These are phyloP conservation scores for Lolium rigidum DNA, from an alignment of 176 grass and related monocot species.

Conservation along the genomic window DNA sequence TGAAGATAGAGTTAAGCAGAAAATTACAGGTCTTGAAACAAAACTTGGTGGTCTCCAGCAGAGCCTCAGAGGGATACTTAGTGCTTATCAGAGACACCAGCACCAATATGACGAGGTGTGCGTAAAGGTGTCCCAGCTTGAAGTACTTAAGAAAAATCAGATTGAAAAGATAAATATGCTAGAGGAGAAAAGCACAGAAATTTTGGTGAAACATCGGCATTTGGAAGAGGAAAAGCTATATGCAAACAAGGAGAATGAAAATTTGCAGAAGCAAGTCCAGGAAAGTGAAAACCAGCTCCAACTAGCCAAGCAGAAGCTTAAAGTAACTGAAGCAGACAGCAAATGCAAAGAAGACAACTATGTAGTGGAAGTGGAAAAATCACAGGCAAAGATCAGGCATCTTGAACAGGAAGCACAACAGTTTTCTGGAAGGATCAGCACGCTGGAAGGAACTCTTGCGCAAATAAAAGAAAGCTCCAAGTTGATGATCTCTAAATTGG, in stretches of 20 bases:
- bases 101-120: conserved; percentile 51
- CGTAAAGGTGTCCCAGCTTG: conserved; percentile 44
- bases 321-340: conserved; percentile 62
- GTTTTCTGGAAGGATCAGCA: conserved; percentile 46
- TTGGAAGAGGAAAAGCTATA: conserved; percentile 49
- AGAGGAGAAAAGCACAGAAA: conserved; percentile 37
- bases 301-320: conserved; percentile 73
- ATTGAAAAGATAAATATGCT: conserved; percentile 49
- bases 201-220: conserved; percentile 40
- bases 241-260: conserved; percentile 59
- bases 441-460: conserved; percentile 49
- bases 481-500: conserved; percentile 42
- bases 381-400: conserved; percentile 45
- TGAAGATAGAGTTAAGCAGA: conserved; percentile 56
- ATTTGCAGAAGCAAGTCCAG: conserved; percentile 58
- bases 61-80: conserved; percentile 37
- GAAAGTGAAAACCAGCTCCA: conserved; percentile 63
- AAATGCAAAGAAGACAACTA: conserved; percentile 69
- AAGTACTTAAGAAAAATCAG: conserved; percentile 55
- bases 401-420: conserved; percentile 55
- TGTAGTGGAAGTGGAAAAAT: conserved; percentile 38
- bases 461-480: conserved; percentile 54
- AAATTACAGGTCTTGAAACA: conserved; percentile 59
- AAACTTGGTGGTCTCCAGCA: conserved; percentile 39
- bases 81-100: conserved; percentile 53